Conservation (phyloP, 2,329 filamentous ascomycete genomes). For the Ophiostoma tasmaniense region DNA sequence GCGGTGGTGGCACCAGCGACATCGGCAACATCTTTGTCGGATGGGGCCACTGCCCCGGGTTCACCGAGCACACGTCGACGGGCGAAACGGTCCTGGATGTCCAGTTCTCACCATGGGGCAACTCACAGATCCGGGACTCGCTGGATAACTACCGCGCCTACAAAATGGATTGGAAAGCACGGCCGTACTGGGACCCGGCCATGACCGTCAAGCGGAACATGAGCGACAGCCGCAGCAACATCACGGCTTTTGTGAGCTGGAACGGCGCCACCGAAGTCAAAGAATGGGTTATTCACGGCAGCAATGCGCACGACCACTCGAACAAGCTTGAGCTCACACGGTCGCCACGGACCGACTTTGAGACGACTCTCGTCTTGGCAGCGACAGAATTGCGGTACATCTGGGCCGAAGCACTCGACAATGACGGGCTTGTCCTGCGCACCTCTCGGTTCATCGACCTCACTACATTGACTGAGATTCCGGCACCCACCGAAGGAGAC, state of each 20-base stretch:
- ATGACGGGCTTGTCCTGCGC: slow-evolving; percentile 10
- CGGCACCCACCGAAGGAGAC: not conserved
- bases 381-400: slow-evolving; percentile 3
- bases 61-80: slow-evolving; percentile 38
- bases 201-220: slow-evolving; percentile 19
- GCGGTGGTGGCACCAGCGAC: not conserved
- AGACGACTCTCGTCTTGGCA: not conserved
- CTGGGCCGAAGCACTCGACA: slow-evolving; percentile 15
- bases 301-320: not conserved
- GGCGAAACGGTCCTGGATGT: slow-evolving; percentile 46
- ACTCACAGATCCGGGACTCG: slow-evolving; percentile 2
- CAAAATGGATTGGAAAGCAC: slow-evolving; percentile 43
- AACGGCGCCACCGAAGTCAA: slow-evolving; percentile 36
- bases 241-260: slow-evolving; percentile 27
- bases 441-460: not conserved
- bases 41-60: slow-evolving; percentile 44
- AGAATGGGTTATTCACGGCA: slow-evolving; percentile 17
- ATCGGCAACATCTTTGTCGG: slow-evolving; percentile 44
- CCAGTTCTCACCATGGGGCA: slow-evolving; percentile 26
- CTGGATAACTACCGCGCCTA: slow-evolving; percentile 47
- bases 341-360: not conserved
- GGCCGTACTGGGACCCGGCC: slow-evolving; percentile 32
- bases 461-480: not conserved
- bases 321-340: not conserved
- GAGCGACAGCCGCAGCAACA: not conserved